A percentile compares a stretch with the other conserved stretches of the same genome.
phyloP scores from a whole-genome alignment of 306 rosid species.

The Prunus fruticosa region DNA sequence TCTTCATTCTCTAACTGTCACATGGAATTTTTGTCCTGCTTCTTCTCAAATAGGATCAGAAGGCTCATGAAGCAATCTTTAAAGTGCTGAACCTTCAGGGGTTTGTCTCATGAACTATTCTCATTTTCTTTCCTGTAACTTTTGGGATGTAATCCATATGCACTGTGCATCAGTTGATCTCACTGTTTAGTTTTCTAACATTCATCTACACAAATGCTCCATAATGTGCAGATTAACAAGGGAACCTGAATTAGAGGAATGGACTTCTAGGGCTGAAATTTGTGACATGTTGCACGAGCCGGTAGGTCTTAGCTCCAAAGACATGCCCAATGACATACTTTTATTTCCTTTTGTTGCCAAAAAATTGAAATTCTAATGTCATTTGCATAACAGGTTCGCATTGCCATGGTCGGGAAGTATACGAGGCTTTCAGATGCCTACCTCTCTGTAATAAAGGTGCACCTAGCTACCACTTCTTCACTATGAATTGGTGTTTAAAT shows the following conservation, averaged over 20 bases:
- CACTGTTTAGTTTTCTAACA: not conserved
- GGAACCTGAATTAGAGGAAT: slow-evolving; percentile 38
- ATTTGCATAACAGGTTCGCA: slow-evolving; percentile 59
- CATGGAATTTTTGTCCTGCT: not conserved
- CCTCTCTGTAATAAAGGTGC: slow-evolving; percentile 88
- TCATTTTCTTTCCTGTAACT: not conserved
- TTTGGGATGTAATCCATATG: not conserved
- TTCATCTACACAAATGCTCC: slow-evolving; percentile 12
- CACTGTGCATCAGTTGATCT: slow-evolving; percentile 1
- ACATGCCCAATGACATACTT: slow-evolving; percentile 1
- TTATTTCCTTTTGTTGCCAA: slow-evolving; percentile 7
- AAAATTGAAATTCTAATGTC: not conserved
- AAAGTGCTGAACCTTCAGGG: slow-evolving; percentile 43
- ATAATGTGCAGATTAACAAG: slow-evolving; percentile 32
- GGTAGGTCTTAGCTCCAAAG: slow-evolving; percentile 20
- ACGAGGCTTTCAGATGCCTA: slow-evolving; percentile 90
- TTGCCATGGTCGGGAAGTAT: slow-evolving; percentile 96
- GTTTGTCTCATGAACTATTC: slow-evolving; percentile 26
- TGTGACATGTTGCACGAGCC: slow-evolving; percentile 44
- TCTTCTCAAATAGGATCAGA: slow-evolving; percentile 39
- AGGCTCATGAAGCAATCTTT: slow-evolving; percentile 48
- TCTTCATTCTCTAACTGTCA: not conserved
- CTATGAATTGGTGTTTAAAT: not conserved
- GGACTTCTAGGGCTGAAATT: slow-evolving; percentile 42
- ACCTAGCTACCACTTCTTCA: not conserved